Evolutionary conservation across 805 yeast species (phyloP).

Genomic region (Pichia manshurica): DNA sequence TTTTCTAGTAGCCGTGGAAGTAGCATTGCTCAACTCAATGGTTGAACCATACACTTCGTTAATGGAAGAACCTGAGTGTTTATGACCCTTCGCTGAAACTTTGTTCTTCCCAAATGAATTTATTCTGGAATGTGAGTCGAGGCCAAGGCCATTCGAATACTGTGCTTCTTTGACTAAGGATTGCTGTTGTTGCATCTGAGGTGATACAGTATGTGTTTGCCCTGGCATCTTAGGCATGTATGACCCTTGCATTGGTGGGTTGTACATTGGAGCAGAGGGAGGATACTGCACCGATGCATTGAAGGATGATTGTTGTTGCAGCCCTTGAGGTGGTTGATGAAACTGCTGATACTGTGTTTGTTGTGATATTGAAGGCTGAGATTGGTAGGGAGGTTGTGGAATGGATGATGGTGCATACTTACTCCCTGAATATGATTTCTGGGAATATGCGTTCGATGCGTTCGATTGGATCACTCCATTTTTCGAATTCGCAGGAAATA

Average conservation of each 20-base stretch:
- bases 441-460: no score
- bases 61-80: conserved; percentile 13
- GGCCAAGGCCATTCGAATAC: neutral
- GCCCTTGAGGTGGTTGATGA: neutral
- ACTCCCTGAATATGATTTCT: neutral
- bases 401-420: conserved; percentile 4
- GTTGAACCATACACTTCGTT: conserved; percentile 17
- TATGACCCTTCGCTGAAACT: neutral
- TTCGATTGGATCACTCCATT: neutral
- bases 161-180: no score
- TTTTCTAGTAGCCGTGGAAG: conserved; percentile 10
- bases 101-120: neutral
- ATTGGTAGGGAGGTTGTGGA: neutral
- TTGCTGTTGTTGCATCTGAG: no score
- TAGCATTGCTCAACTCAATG: conserved; percentile 12
- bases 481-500: neutral
- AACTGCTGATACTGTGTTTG: neutral
- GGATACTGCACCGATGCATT: neutral
- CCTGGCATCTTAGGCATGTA: neutral
- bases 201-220: neutral
- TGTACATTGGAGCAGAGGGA: neutral
- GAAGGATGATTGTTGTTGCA: neutral
- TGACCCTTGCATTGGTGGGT: neutral
- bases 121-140: neutral
- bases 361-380: neutral